A percentile compares a stretch with the other conserved stretches of the same genome.
These are phyloP conservation scores for Nigrospora sphaerica DNA, from an alignment of 2,329 filamentous ascomycete genomes.

Conservation along the genomic window DNA sequence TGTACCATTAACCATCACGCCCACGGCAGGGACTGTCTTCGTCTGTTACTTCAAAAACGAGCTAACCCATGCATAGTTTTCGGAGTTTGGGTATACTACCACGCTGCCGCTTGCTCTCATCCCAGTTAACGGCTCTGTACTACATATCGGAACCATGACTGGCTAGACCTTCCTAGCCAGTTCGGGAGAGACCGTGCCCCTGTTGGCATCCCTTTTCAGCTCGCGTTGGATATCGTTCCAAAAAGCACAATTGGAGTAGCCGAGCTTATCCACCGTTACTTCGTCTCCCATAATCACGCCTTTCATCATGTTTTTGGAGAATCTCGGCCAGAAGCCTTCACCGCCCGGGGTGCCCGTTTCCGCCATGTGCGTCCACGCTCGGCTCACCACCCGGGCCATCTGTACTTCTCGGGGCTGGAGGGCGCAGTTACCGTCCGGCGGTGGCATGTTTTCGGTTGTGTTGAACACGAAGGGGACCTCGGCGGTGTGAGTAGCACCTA, in stretches of 20 bases:
- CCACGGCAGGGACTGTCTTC: no score
- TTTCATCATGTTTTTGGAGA: conserved; percentile 4
- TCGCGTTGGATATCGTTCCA: conserved; percentile 11
- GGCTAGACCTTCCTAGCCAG: no score
- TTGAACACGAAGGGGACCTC: conserved; percentile 23
- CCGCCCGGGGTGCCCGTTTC: conserved; percentile 10
- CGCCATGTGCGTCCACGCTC: conserved; percentile 19
- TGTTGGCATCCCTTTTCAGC: background rate
- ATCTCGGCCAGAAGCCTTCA: conserved; percentile 9
- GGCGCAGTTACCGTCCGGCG: conserved; percentile 15
- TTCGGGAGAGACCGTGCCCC: no score
- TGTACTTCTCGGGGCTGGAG: conserved; percentile 11
- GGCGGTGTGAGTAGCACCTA: conserved; percentile 18
- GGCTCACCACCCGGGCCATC: conserved; percentile 12
- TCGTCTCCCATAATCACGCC: conserved; percentile 7
- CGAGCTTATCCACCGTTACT: conserved; percentile 7
- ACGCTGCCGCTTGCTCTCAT: no score
- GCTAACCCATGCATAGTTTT: no score
- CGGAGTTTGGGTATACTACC: no score
- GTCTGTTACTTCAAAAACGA: no score
- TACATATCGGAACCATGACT: no score
- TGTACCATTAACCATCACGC: no score
- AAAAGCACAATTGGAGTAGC: conserved; percentile 11
- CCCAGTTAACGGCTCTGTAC: no score
- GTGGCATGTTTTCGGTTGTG: conserved; percentile 11